Conservation (phyloP, 2,329 filamentous ascomycete species). For the Pestalotiopsis sp. region DNA sequence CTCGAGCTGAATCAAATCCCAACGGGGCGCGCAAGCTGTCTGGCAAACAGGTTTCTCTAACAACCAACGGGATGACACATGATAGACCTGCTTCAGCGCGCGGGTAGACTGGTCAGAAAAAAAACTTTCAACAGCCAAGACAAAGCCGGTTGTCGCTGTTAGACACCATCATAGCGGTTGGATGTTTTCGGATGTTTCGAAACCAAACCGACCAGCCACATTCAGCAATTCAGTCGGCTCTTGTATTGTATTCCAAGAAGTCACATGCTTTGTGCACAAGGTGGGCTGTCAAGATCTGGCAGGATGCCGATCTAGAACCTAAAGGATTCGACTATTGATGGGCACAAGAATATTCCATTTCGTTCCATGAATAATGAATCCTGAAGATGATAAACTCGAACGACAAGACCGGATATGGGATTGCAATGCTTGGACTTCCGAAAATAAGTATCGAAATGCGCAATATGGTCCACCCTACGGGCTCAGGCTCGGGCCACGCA, state of each 20-base stretch:
- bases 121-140: neutral
- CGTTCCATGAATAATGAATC: neutral
- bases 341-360: neutral
- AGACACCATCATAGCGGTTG: neutral
- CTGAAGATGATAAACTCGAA: neutral
- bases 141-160: neutral
- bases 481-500: constrained; percentile 1
- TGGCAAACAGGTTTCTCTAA: neutral
- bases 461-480: neutral
- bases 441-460: constrained; percentile 1
- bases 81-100: neutral
- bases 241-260: neutral
- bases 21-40: neutral
- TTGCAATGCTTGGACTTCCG: neutral
- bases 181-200: neutral
- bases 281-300: neutral
- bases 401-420: neutral
- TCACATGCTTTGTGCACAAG: neutral
- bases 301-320: neutral
- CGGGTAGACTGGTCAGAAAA: neutral
- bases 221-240: neutral
- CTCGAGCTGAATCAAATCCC: neutral
- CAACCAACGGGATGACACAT: neutral
- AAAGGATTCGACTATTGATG: neutral
- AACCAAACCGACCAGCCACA: constrained; percentile 1